phyloP scores from a whole-genome alignment of 2,329 filamentous ascomycete species.

The Dactylonectria macrodidyma region DNA sequence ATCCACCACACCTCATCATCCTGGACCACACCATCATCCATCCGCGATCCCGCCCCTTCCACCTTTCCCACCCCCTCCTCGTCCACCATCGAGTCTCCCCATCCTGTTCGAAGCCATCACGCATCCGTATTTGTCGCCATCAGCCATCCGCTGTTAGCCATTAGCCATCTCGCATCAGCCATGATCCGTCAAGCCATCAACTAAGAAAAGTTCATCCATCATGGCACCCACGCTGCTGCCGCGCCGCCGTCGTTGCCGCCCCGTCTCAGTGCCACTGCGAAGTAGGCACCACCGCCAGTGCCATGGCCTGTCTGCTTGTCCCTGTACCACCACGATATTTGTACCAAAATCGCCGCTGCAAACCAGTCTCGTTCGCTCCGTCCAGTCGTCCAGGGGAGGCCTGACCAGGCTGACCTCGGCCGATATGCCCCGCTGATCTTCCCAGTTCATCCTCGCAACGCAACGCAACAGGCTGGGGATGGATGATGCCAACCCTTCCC shows the following conservation, averaged over 20 bases:
- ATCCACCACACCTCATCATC: slow-evolving; percentile 28
- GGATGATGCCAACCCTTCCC: slow-evolving; percentile 42
- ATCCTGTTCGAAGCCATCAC: slow-evolving; percentile 41
- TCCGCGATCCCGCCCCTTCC: slow-evolving; percentile 45
- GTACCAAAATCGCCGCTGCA: too few relatives aligned
- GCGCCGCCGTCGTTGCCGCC: slow-evolving; percentile 23
- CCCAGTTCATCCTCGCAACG: slow-evolving; percentile 37
- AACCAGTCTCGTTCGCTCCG: too few relatives aligned
- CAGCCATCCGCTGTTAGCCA: not conserved
- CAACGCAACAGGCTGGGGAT: slow-evolving; percentile 37
- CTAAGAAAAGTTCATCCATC: not conserved
- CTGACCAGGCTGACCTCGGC: slow-evolving; percentile 40
- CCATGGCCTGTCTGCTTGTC: slow-evolving; percentile 11
- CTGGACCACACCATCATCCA: slow-evolving; percentile 16
- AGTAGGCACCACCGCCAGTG: slow-evolving; percentile 10
- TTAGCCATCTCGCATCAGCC: too few relatives aligned
- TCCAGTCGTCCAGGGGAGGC: slow-evolving; percentile 32
- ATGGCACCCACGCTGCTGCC: slow-evolving; percentile 33
- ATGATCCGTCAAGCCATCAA: too few relatives aligned
- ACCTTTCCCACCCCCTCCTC: slow-evolving; percentile 4
- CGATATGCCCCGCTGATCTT: slow-evolving; percentile 49
- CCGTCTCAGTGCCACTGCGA: slow-evolving; percentile 29
- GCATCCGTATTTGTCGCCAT: slow-evolving; percentile 34
- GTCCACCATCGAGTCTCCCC: slow-evolving; percentile 36
- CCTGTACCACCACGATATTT: too few relatives aligned